These are phyloP conservation scores for Metschnikowia drakensbergensis DNA, from an alignment of 805 yeast species.

Conservation along the genomic window DNA sequence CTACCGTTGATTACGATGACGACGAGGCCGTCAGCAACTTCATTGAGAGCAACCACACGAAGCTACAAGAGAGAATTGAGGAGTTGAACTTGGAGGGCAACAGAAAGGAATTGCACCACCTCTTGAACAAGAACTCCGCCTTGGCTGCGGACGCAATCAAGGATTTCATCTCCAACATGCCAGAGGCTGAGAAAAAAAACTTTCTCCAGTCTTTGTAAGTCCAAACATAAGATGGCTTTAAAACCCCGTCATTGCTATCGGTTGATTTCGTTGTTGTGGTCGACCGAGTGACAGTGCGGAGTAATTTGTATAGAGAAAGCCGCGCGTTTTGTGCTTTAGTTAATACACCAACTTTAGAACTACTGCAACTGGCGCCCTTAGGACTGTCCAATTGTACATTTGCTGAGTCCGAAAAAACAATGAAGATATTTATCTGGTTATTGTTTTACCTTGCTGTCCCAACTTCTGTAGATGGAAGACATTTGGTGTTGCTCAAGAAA, in stretches of 20 bases:
- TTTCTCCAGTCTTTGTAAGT: slow-evolving; percentile 21
- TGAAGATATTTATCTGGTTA: neutral
- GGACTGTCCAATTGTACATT: neutral
- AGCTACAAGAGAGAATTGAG: slow-evolving; percentile 57
- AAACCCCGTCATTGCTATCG: neutral
- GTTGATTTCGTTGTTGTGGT: slow-evolving; percentile 6
- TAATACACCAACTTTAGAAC: neutral
- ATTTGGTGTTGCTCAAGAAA: slow-evolving; percentile 50
- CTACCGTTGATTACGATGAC: slow-evolving; percentile 63
- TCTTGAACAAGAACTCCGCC: slow-evolving; percentile 35
- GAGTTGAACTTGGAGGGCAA: slow-evolving; percentile 63
- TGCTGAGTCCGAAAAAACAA: neutral
- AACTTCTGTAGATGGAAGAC: slow-evolving; percentile 17
- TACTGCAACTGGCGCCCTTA: neutral
- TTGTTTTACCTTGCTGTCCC: slow-evolving; percentile 4
- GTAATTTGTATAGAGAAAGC: neutral
- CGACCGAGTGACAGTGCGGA: neutral
- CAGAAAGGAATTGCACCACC: slow-evolving; percentile 59
- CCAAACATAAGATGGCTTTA: neutral
- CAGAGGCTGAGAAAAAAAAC: slow-evolving; percentile 33
- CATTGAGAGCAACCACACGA: slow-evolving; percentile 75
- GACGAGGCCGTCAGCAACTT: slow-evolving; percentile 79
- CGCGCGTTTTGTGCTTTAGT: slow-evolving; percentile 2
- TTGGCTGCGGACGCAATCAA: slow-evolving; percentile 32
- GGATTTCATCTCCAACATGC: slow-evolving; percentile 31